These are phyloP conservation scores for Periconia sp. DNA, from an alignment of 2,329 filamentous ascomycete genomes.

Conservation along the genomic window DNA sequence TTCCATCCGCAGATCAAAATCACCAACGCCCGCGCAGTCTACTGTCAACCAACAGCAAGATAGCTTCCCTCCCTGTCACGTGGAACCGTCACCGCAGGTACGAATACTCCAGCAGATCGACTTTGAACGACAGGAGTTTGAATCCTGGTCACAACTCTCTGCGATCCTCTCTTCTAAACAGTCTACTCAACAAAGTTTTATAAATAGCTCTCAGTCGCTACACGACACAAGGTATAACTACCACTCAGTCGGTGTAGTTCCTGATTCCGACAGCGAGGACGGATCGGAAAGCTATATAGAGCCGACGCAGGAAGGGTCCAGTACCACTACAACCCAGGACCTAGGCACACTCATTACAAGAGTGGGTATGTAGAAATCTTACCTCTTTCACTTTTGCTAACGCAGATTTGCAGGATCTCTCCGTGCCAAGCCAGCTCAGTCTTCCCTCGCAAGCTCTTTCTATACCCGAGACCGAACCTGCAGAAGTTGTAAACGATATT, in stretches of 20 bases:
- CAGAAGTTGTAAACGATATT: neutral
- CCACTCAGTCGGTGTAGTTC: constrained; percentile 26
- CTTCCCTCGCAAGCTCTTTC: constrained; percentile 26
- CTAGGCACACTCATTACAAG: too few species aligned
- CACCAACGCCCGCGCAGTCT: neutral
- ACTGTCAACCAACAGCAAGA: neutral
- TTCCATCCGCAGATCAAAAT: constrained; percentile 3
- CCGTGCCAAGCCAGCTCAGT: too few species aligned
- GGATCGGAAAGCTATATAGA: constrained; percentile 26
- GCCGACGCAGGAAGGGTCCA: constrained; percentile 25
- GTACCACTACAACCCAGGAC: constrained; percentile 6
- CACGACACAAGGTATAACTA: constrained; percentile 15
- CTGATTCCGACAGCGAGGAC: constrained; percentile 33
- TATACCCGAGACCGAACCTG: constrained; percentile 33
- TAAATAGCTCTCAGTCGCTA: constrained; percentile 26
- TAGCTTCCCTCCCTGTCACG: neutral
- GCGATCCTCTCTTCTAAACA: neutral
- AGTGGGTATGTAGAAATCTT: too few species aligned
- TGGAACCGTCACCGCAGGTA: constrained; percentile 17
- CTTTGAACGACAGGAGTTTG: constrained; percentile 29
- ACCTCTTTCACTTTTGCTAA: constrained; percentile 15
- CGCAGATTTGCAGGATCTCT: constrained; percentile 14
- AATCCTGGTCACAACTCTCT: constrained; percentile 25
- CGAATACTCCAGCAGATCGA: constrained; percentile 19
- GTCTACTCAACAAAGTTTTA: neutral